Evolutionary conservation across 2,329 filamentous ascomycete genomes (phyloP).

Genomic region (Didymella lethalis): DNA sequence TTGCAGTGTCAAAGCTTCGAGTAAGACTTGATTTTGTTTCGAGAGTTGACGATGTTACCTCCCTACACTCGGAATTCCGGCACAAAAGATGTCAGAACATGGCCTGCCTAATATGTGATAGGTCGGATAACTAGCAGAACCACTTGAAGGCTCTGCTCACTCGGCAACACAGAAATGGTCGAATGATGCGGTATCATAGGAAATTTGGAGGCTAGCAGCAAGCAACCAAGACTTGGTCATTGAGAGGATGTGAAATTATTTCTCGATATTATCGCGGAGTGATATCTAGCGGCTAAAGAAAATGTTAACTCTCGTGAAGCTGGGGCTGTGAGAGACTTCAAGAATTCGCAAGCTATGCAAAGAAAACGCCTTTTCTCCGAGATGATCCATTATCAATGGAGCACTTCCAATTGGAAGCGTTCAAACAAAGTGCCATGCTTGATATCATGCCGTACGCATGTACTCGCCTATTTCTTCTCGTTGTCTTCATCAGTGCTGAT

Average conservation of each 20-base stretch:
- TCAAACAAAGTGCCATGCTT: slow-evolving; percentile 7
- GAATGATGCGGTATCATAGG: neutral
- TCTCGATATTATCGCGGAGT: slow-evolving; percentile 20
- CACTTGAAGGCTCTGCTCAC: neutral
- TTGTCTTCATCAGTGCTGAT: slow-evolving; percentile 42
- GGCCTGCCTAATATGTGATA: neutral
- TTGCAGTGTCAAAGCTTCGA: neutral
- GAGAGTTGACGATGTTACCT: neutral
- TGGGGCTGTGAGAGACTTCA: slow-evolving; percentile 19
- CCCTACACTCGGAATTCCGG: neutral
- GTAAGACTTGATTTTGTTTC: neutral
- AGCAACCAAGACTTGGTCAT: neutral
- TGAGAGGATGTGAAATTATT: neutral
- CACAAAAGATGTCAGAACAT: neutral
- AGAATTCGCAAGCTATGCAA: slow-evolving; percentile 38
- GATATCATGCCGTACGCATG: neutral
- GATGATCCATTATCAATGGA: slow-evolving; percentile 13
- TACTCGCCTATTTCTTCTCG: slow-evolving; percentile 35
- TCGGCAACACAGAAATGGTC: neutral
- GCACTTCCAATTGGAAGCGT: slow-evolving; percentile 17
- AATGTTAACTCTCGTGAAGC: slow-evolving; percentile 20
- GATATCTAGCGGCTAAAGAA: slow-evolving; percentile 21
- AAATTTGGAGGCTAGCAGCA: neutral
- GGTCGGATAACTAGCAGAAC: neutral
- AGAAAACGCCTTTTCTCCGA: slow-evolving; percentile 26